Conservation (phyloP, 2,329 filamentous ascomycete species). For the Teratosphaeria epicoccoides region DNA sequence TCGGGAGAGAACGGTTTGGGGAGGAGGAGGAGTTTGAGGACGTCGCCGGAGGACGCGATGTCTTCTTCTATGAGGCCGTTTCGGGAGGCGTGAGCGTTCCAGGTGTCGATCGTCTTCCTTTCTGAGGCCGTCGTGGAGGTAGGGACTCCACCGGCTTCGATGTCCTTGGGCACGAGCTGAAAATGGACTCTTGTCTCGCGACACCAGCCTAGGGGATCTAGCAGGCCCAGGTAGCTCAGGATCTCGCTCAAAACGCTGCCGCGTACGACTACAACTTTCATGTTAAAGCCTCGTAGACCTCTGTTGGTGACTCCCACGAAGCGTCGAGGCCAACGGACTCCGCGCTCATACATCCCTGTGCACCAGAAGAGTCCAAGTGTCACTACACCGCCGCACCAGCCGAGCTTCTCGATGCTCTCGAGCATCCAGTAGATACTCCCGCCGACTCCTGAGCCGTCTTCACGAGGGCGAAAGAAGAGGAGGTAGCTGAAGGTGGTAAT, state of each 20-base stretch:
- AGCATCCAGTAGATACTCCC: conserved; percentile 95
- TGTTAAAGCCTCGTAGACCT: conserved; percentile 83
- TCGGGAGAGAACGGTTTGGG: conserved; percentile 92
- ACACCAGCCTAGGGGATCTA: conserved; percentile 25
- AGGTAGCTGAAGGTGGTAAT: conserved; percentile 76
- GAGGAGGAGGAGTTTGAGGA: conserved; percentile 78
- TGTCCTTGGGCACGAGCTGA: conserved; percentile 30
- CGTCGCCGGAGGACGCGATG: conserved; percentile 77
- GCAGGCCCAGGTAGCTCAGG: conserved; percentile 39
- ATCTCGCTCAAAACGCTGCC: conserved; percentile 73
- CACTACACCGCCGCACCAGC: conserved; percentile 80
- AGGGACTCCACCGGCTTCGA: conserved; percentile 25
- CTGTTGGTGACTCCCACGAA: conserved; percentile 87
- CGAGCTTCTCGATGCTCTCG: conserved; percentile 80
- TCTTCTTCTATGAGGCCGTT: conserved; percentile 63
- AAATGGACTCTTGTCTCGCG: conserved; percentile 25
- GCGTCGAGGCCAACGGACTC: conserved; percentile 82
- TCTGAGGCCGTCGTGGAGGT: neutral
- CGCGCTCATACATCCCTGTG: conserved; percentile 92
- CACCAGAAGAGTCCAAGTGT: conserved; percentile 83
- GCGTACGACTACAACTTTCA: conserved; percentile 84
- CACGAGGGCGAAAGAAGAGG: conserved; percentile 87
- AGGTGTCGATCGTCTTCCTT: conserved; percentile 12
- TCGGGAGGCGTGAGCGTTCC: conserved; percentile 19
- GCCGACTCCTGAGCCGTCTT: conserved; percentile 83